These are phyloP conservation scores for Phialemoniopsis sp. DNA, from an alignment of 2,329 filamentous ascomycete species.

Conservation along the genomic window DNA sequence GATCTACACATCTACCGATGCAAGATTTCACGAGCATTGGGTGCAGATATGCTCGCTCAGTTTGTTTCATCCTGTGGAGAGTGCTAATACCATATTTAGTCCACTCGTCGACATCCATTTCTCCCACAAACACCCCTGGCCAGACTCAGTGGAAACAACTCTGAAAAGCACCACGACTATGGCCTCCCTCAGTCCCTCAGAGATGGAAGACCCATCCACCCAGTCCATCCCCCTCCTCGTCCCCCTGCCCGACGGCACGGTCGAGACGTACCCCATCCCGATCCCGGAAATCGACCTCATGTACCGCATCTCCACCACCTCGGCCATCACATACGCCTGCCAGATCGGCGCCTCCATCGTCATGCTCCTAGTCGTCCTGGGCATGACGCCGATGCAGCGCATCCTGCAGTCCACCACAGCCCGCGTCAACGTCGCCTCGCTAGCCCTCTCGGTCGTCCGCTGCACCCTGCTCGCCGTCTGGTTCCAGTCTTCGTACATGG, in stretches of 20 bases:
- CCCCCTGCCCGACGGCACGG: slow-evolving; percentile 19
- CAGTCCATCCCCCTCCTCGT: slow-evolving; percentile 30
- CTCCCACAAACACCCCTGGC: too few relatives aligned
- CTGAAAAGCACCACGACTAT: too few relatives aligned
- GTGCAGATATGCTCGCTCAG: too few relatives aligned
- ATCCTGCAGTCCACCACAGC: slow-evolving; percentile 60
- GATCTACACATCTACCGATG: too few relatives aligned
- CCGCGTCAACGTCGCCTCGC: slow-evolving; percentile 54
- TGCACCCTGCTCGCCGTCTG: slow-evolving; percentile 52
- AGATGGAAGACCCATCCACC: slow-evolving; percentile 19
- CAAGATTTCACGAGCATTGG: too few relatives aligned
- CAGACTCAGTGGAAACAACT: too few relatives aligned
- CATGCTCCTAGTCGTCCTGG: slow-evolving; percentile 60
- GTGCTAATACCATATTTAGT: too few relatives aligned
- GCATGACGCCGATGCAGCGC: slow-evolving; percentile 64
- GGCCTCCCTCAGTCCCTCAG: too few relatives aligned
- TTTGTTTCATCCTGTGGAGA: too few relatives aligned
- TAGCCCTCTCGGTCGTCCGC: slow-evolving; percentile 58
- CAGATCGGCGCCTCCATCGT: slow-evolving; percentile 67
- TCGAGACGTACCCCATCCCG: slow-evolving; percentile 20
- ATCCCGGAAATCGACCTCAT: slow-evolving; percentile 24
- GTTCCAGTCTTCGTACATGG: slow-evolving; percentile 55
- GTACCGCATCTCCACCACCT: slow-evolving; percentile 24
- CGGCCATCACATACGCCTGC: slow-evolving; percentile 60
- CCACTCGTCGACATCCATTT: too few relatives aligned